Percentiles rank a stretch among this genome's conserved stretches.
phyloP scores from a whole-genome alignment of 495 filamentous ascomycete genomes.

The Sordaria brevicollis region DNA sequence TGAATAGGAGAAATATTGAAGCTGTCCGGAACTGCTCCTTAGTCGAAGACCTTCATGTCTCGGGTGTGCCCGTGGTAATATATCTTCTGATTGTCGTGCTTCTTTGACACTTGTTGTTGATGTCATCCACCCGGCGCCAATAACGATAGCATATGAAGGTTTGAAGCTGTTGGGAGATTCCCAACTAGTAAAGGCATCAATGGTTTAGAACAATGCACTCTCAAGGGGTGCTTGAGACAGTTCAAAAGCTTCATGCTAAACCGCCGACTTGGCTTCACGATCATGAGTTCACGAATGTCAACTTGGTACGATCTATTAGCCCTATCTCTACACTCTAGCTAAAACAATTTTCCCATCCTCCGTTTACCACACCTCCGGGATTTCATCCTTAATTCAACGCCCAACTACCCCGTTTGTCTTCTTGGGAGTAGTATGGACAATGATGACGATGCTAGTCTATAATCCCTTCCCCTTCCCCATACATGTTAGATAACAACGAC shows the following conservation, averaged over 20 bases:
- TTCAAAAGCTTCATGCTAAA: too few relatives aligned
- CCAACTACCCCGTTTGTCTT: not conserved
- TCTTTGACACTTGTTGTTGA: not conserved
- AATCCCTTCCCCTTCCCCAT: not conserved
- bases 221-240: not conserved
- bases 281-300: not conserved
- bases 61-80: not conserved
- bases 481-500: not conserved
- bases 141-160: not conserved
- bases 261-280: not conserved
- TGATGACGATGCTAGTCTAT: not conserved
- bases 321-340: not conserved
- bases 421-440: not conserved
- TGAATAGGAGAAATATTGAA: too few relatives aligned
- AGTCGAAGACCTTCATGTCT: too few relatives aligned
- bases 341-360: not conserved
- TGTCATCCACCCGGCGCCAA: not conserved
- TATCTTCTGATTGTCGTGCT: not conserved
- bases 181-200: not conserved
- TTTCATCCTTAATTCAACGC: not conserved
- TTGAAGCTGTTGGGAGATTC: not conserved
- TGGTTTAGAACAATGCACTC: not conserved
- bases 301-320: not conserved
- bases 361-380: not conserved
- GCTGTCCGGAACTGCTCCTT: too few relatives aligned